Conservation (phyloP, 2,329 filamentous ascomycete genomes). For the Pestalotiopsis sp. region DNA sequence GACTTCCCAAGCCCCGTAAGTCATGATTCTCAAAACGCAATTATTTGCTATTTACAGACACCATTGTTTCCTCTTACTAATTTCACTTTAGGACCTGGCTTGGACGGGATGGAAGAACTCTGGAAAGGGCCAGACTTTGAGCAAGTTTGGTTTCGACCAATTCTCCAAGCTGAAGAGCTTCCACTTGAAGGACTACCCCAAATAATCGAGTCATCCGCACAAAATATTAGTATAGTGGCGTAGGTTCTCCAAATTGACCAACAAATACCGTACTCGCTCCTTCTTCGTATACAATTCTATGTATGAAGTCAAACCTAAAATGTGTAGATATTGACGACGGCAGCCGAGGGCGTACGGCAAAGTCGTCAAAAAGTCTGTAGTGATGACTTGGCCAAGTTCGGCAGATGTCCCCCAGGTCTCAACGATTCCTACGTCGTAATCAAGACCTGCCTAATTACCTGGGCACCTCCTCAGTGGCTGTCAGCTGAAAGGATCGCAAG, state of each 20-base stretch:
- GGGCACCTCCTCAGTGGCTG: neutral
- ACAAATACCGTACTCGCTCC: neutral
- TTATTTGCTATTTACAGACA: neutral
- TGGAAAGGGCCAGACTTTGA: constrained; percentile 87
- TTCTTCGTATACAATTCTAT: too few relatives aligned
- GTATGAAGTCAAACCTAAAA: neutral
- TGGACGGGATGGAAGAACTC: constrained; percentile 99
- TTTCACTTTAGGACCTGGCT: constrained; percentile 71
- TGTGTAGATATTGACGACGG: neutral
- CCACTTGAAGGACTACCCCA: constrained; percentile 82
- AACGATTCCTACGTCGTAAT: neutral
- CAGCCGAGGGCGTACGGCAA: neutral
- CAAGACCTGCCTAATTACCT: neutral
- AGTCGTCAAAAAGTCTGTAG: neutral
- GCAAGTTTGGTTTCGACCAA: constrained; percentile 89
- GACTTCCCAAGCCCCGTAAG: constrained; percentile 90
- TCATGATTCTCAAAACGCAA: constrained; percentile 25
- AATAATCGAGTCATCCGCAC: constrained; percentile 39
- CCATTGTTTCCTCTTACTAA: constrained; percentile 20
- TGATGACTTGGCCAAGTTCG: neutral
- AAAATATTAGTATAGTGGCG: neutral
- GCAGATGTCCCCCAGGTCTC: neutral
- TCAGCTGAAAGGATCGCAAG: neutral
- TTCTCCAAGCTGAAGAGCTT: constrained; percentile 97
- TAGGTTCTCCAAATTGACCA: neutral